Evolutionary conservation across 1,139 yeast genomes (phyloP), one percentile per base, ranked within the genome.

Genomic region (Taphrina deformans): DNA sequence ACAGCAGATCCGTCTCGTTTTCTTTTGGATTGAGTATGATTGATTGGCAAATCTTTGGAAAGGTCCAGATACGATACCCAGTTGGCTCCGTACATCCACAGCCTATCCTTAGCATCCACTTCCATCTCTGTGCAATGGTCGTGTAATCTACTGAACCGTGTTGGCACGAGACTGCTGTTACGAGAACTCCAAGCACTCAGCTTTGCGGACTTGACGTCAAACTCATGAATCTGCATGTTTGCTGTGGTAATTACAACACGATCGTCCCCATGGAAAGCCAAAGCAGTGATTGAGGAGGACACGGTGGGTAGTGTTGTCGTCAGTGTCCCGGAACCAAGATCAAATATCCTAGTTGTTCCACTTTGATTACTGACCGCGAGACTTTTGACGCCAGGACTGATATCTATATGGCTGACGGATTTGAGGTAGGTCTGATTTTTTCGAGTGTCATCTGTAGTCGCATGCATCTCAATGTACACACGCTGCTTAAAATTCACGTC

Each of bases 31-130:
- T n/a, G 41, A n/a, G 46, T 12, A 3, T 31, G 55, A n/a, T 10
- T 26, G 24, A 16, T 26, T 21, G 90, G 88, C 65, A 87, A 77
- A 71, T 87, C 85, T 66, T 80, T 75, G n/a, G 81, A 75, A 68
- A 89, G 78, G 74, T 92, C 93, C 62, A 93, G 82, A 73, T 82
- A 88, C 7, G 88, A 83, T 23, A 92, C 73, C 96, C 97, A 93
- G 62, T 83, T 83, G n/a, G 89, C 81, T 1, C 97, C 96, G 83
- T 89, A 91, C 23, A 91, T 75, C 97, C 97, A 92, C 62, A 81
- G 78, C 1, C 78, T 72, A 52, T 75, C 72, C 1, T 70, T 65
- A 6, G 74, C 73, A 59, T 66, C 70, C 26, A 71, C 72, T 72
- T 88, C 89, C 29, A 88, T 76, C 7, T 96, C 97, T 69, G 84